A percentile compares a stretch with the other conserved stretches of the same genome.
These are phyloP conservation scores for Pseudogymnoascus sp. DNA, from an alignment of 2,329 filamentous ascomycete species.

Conservation along the genomic window DNA sequence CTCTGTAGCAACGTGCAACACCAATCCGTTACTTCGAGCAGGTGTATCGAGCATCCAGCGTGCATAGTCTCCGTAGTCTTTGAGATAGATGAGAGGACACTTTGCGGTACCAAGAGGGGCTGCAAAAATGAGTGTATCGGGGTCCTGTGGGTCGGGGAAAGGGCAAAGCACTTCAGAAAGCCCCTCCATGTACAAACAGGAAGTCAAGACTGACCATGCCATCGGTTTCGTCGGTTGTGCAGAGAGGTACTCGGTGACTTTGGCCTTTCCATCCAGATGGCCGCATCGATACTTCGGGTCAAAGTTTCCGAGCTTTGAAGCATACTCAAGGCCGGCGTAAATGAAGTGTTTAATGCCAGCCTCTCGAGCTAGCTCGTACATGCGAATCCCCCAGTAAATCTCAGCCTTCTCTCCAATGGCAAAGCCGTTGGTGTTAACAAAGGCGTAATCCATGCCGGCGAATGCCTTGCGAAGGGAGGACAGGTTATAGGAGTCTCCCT, in stretches of 20 bases:
- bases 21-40: slow-evolving; percentile 17
- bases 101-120: slow-evolving; percentile 17
- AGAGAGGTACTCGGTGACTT: slow-evolving; percentile 23
- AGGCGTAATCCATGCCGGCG: slow-evolving; percentile 29
- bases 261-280: slow-evolving; percentile 34
- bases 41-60: slow-evolving; percentile 24
- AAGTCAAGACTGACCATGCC: slow-evolving; percentile 24
- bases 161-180: slow-evolving; percentile 19
- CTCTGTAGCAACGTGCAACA: slow-evolving; percentile 22
- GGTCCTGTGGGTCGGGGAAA: slow-evolving; percentile 12
- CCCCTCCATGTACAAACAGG: slow-evolving; percentile 28
- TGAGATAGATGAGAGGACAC: slow-evolving; percentile 20
- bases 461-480: slow-evolving; percentile 29
- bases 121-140: slow-evolving; percentile 12
- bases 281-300: slow-evolving; percentile 30
- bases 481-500: slow-evolving; percentile 31
- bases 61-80: slow-evolving; percentile 22
- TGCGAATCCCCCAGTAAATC: slow-evolving; percentile 31
- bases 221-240: slow-evolving; percentile 13
- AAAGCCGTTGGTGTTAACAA: slow-evolving; percentile 36
- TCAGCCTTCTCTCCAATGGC: slow-evolving; percentile 29
- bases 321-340: slow-evolving; percentile 33
- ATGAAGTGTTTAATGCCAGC: slow-evolving; percentile 25
- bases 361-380: slow-evolving; percentile 25
- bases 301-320: slow-evolving; percentile 30